Base-by-base conservation (phyloP, 1,284 basidiomycete genomes). In the Termitomyces sp. region DNA sequence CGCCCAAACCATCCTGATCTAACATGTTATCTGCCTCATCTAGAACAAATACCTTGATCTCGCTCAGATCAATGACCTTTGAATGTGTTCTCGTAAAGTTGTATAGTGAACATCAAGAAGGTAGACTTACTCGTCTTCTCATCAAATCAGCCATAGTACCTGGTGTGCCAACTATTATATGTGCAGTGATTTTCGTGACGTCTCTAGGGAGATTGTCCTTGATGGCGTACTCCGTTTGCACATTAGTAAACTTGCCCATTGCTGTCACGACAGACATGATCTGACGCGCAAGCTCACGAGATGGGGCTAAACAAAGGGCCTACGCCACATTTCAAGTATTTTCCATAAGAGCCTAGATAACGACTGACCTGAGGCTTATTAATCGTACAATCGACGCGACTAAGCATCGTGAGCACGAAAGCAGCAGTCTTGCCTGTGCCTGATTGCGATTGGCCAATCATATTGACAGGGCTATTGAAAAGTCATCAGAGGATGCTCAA, bases 21-120 rank as follows among this genome's bases (percentile, higher is more conserved):
- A 99, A 79, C 94, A 99, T 98, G 72, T 98, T 97, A 73, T 99
- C 97, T 31, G 97, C 97, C 74, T 99, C 97, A 68, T 99, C 97
- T 19, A 99, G 79, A 9, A 99, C 96, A 59, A 99, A 94, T 9
- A 98, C 92, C 67, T 92, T 93, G 68, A 99, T 83, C 38, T 87
- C 77, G 51, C 79, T 82, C 6, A 88, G 77, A 66, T 98, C 92
- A 59, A 95, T 81, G 47, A 88, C 80, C 68, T 76, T 44, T 34
- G 26, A 13, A 42, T 36, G 15, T 21, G 26, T 36, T 19, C n/a
- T 38, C 33, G 24, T 33, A 9, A 49, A 10, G 7, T 38, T 2
- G 17, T 17, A 3, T 40, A 31, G 30, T 21, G 31, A 7, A n/a
- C 15, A 9, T 31, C 15, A 13, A 28, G 15, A 42, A 13, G 5